Base-by-base conservation (phyloP, 2,329 filamentous ascomycete genomes). In the Elsinoe batatas region DNA sequence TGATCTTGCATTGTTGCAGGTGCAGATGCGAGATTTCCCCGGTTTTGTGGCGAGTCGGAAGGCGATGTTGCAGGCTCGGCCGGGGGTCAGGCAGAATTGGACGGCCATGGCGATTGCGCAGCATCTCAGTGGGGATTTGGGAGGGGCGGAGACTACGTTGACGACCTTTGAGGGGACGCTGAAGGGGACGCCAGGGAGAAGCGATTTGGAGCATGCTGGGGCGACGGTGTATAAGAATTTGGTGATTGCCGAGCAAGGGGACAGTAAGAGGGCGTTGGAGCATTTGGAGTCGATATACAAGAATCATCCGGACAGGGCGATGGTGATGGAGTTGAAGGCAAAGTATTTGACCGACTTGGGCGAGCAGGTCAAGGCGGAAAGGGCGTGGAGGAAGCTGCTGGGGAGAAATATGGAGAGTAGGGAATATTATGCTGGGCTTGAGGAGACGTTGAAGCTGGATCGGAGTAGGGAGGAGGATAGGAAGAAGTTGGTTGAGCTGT, bases 11-110 rank as follows among this genome's bases (percentile, higher is more conserved):
- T 81, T 94, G 59, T 80, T 98, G 58, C 93, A 98, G 74, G 81
- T 95, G 63, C 93, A 98, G 74, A 96, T 95, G 82, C 84, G 93
- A 64, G 93, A 98, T 74, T 97, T 91, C 71, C 80, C 85, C 61
- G 93, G 93, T 54, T 97, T 97, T 68, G 82, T 96, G 61, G 85
- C 91, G 70, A 97, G 89, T 72, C 82, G 93, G 63, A 85, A 81
- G 60, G 79, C 84, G 56, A 97, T 98, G 85, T 79, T 98, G 61
- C 85, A 93, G 69, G 83, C 87, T 43, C 83, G 87, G 58, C 87
- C 93, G 1, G 82, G 84, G 61, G 67, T 93, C 58, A 81, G 94
- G 62, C 88, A 94, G 73, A 96, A 91, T 72, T 98, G 94, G 94
- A 97, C 93, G 3, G 93, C 89, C n/a, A 75, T 98, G 58, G 93